Conservation (phyloP, 176 grass and related monocot genomes). For the Oryza punctata region DNA sequence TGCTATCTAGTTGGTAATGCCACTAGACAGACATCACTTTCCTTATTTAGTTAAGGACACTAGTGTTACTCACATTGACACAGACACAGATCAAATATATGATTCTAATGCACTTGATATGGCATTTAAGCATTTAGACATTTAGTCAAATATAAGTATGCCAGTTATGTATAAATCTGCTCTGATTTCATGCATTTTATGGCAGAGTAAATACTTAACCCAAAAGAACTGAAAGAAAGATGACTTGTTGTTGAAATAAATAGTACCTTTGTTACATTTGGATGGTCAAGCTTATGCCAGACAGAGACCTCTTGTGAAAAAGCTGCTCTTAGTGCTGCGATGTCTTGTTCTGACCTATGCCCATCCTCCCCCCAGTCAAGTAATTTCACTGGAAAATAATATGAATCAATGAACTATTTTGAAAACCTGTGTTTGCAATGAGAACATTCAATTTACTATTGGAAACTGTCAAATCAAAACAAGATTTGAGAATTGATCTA, state of each 20-base stretch:
- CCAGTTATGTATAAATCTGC: background rate
- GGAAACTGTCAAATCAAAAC: background rate
- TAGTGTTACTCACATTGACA: background rate
- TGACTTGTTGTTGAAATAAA: background rate
- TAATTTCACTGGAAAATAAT: constrained; percentile 72
- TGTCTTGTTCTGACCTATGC: constrained; percentile 78
- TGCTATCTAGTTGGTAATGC: constrained; percentile 4
- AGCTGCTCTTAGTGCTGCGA: constrained; percentile 54
- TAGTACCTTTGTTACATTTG: constrained; percentile 95
- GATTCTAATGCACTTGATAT: too few species aligned
- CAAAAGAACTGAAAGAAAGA: background rate
- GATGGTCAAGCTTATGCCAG: constrained; percentile 99
- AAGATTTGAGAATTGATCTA: background rate
- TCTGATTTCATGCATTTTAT: background rate
- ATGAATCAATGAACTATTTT: background rate
- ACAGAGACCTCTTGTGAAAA: constrained; percentile 95
- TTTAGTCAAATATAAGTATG: background rate
- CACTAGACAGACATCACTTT: background rate
- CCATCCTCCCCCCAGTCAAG: constrained; percentile 97
- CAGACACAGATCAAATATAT: background rate
- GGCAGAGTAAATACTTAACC: background rate
- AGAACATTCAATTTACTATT: background rate
- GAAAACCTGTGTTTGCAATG: background rate
- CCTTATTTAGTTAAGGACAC: background rate
- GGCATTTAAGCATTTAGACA: too few species aligned